Evolutionary conservation across 768 basidiomycete species (phyloP).

Genomic region (Leccinum fibrillosum): DNA sequence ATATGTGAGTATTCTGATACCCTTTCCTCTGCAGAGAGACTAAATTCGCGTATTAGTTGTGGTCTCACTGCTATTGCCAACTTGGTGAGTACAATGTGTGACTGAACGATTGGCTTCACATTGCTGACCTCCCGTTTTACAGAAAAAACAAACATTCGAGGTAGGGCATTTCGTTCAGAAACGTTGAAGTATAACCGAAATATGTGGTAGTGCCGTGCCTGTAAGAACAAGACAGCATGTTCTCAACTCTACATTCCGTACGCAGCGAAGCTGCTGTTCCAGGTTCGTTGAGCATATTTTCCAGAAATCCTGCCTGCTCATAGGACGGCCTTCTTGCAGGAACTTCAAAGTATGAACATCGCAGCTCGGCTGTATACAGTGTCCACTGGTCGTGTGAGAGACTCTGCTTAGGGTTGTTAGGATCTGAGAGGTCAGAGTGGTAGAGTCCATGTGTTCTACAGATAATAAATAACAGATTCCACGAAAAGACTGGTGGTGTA

Average conservation of each 20-base stretch:
- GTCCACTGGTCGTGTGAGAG: conserved; percentile 82
- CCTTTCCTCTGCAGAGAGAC: conserved; percentile 1
- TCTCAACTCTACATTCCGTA: conserved; percentile 93
- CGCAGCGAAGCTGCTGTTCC: conserved; percentile 94
- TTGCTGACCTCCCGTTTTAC: conserved; percentile 5
- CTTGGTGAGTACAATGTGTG: conserved; percentile 52
- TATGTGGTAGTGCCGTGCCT: conserved; percentile 72
- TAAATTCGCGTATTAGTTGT: conserved; percentile 49
- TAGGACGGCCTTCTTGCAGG: conserved; percentile 40
- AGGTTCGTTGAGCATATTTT: conserved; percentile 46
- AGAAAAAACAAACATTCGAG: conserved; percentile 99
- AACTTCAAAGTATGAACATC: conserved; percentile 95
- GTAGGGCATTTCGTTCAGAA: conserved; percentile 29
- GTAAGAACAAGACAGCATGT: conserved; percentile 94
- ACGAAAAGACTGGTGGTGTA: conserved; percentile 3
- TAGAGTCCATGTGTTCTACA: conserved; percentile 36
- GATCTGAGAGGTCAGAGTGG: background rate
- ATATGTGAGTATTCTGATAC: conserved; percentile 63
- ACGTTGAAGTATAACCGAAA: conserved; percentile 4
- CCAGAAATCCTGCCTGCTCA: background rate
- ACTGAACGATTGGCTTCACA: conserved; percentile 2
- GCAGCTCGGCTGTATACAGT: conserved; percentile 84
- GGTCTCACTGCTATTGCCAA: conserved; percentile 97
- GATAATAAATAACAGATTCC: conserved; percentile 20
- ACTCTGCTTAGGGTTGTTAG: conserved; percentile 30